phyloP scores from a whole-genome alignment of 345 rosid genomes.

The Brassica cretica region DNA sequence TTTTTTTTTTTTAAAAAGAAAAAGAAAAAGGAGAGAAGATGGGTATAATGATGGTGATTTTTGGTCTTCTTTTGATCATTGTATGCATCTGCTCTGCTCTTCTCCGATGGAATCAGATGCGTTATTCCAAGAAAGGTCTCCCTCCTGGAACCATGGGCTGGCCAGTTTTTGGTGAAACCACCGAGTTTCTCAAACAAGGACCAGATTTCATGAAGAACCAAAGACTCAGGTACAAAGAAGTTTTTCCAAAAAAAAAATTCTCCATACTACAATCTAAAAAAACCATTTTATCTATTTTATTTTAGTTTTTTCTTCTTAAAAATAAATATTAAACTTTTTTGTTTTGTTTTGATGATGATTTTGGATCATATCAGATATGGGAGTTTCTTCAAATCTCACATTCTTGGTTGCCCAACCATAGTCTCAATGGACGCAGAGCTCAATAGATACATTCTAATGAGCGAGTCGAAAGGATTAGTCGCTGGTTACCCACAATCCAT shows the following conservation, averaged over 20 bases:
- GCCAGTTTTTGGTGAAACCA: constrained; percentile 96
- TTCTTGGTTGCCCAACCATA: constrained; percentile 86
- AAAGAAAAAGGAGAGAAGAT: constrained; percentile 34
- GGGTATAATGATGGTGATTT: constrained; percentile 60
- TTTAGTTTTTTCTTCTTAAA: neutral
- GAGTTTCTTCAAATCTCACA: constrained; percentile 84
- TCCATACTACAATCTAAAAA: neutral
- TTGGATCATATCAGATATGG: constrained; percentile 57
- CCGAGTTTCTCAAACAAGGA: constrained; percentile 94
- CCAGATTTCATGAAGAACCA: constrained; percentile 93
- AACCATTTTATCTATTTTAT: neutral
- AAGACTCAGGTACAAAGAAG: constrained; percentile 57
- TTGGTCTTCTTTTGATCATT: constrained; percentile 44
- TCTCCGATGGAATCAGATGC: constrained; percentile 78
- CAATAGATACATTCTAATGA: constrained; percentile 78
- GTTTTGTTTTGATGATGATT: neutral
- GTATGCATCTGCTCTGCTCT: constrained; percentile 65
- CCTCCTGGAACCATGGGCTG: constrained; percentile 99
- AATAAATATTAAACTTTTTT: neutral
- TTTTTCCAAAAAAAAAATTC: neutral
- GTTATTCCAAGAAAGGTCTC: constrained; percentile 71
- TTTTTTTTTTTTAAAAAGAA: neutral
- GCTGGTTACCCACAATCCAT: constrained; percentile 99
- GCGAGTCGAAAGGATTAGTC: constrained; percentile 86
- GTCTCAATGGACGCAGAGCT: constrained; percentile 97